Conservation (phyloP, 2,329 filamentous ascomycete species). For the Teratosphaeria viscida region DNA sequence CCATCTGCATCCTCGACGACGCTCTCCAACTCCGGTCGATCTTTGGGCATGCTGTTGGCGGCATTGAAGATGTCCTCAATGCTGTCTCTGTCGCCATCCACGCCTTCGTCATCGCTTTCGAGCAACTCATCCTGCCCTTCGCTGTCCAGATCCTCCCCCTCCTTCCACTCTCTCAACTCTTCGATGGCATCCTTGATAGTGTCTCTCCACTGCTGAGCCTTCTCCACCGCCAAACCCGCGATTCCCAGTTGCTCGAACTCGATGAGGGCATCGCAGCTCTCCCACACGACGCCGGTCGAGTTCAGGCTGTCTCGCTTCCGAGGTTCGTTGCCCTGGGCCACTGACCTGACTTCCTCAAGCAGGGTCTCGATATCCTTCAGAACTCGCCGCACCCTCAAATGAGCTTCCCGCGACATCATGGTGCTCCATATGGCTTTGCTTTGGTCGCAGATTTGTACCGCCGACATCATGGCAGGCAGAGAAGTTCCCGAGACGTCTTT, state of each 20-base stretch:
- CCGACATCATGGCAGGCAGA: slow-evolving; percentile 64
- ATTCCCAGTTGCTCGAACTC: slow-evolving; percentile 57
- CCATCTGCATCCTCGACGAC: slow-evolving; percentile 54
- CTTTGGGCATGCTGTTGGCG: slow-evolving; percentile 49
- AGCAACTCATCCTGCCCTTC: slow-evolving; percentile 27
- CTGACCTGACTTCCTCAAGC: slow-evolving; percentile 47
- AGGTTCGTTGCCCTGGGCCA: slow-evolving; percentile 32
- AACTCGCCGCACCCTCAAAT: slow-evolving; percentile 47
- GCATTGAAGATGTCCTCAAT: slow-evolving; percentile 60
- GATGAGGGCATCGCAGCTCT: slow-evolving; percentile 64
- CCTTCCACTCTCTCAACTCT: slow-evolving; percentile 79
- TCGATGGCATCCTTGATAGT: slow-evolving; percentile 71
- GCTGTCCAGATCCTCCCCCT: slow-evolving; percentile 45
- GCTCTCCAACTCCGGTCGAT: slow-evolving; percentile 56
- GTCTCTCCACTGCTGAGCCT: slow-evolving; percentile 63
- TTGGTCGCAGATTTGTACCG: slow-evolving; percentile 54
- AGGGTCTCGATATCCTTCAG: slow-evolving; percentile 54
- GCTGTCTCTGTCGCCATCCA: slow-evolving; percentile 30
- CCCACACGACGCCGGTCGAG: slow-evolving; percentile 71
- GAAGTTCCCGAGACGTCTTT: slow-evolving; percentile 60
- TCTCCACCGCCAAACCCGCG: slow-evolving; percentile 57
- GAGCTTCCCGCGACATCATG: slow-evolving; percentile 54
- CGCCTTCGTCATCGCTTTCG: slow-evolving; percentile 29
- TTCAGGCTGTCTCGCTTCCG: slow-evolving; percentile 41
- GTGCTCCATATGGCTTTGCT: slow-evolving; percentile 46